Percentiles rank a stretch among this genome's conserved stretches.
phyloP scores from a whole-genome alignment of 1,284 basidiomycete genomes.

The Wallemia ichthyophaga region DNA sequence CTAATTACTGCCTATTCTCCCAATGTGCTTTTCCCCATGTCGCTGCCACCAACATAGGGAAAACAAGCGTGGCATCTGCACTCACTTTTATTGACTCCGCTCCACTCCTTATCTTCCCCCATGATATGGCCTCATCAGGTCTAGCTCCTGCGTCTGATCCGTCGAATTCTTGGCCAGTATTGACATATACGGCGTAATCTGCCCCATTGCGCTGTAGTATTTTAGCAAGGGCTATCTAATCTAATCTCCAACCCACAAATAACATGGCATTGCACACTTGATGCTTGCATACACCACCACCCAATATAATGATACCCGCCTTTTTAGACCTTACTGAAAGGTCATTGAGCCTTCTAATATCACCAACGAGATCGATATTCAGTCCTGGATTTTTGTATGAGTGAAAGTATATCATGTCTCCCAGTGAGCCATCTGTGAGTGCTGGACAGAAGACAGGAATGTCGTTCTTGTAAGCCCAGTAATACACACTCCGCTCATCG shows the following conservation, averaged over 20 bases:
- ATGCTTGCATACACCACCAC: conserved; percentile 96
- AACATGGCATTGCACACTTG: conserved; percentile 99
- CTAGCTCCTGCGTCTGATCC: conserved; percentile 89
- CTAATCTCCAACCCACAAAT: conserved; percentile 29
- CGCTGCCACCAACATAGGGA: conserved; percentile 59
- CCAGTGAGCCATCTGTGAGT: conserved; percentile 84
- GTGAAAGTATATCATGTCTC: conserved; percentile 99
- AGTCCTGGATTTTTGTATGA: conserved; percentile 73
- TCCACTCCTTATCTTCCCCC: conserved; percentile 86
- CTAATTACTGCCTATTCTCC: conserved; percentile 8
- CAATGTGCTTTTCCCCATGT: conserved; percentile 38
- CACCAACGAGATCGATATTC: conserved; percentile 69
- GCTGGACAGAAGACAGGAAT: conserved; percentile 98
- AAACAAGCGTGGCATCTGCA: conserved; percentile 61
- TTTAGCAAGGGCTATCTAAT: not conserved
- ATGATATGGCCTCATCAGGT: conserved; percentile 94
- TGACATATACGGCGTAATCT: conserved; percentile 91
- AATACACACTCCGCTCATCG: conserved; percentile 75
- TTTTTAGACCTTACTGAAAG: conserved; percentile 58
- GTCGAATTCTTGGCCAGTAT: conserved; percentile 96
- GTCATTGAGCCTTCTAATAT: conserved; percentile 79
- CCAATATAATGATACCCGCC: conserved; percentile 94
- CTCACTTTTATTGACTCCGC: conserved; percentile 69
- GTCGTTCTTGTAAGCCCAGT: conserved; percentile 98
- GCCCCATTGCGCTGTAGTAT: conserved; percentile 66